Evolutionary conservation across 768 basidiomycete species (phyloP).

Genomic region (Hysterangium stoloniferum): DNA sequence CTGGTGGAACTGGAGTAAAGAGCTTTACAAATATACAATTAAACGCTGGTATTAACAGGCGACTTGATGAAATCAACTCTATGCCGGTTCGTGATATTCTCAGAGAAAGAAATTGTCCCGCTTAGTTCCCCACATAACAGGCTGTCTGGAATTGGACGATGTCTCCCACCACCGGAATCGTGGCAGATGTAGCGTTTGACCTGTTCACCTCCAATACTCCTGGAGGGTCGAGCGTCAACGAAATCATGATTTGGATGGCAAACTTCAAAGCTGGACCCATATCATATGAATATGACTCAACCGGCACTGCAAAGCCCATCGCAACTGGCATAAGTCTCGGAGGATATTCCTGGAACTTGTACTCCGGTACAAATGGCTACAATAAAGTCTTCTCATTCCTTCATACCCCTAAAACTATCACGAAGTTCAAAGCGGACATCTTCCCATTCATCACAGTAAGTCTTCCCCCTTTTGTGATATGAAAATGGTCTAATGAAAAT

Average conservation of each 20-base stretch:
- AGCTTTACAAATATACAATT: constrained; percentile 54
- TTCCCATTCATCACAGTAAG: constrained; percentile 43
- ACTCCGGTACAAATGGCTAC: constrained; percentile 42
- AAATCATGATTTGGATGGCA: constrained; percentile 63
- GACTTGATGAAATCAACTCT: constrained; percentile 42
- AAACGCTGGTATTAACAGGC: constrained; percentile 41
- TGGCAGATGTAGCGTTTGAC: constrained; percentile 55
- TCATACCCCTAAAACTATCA: constrained; percentile 33
- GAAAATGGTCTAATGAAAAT: neutral
- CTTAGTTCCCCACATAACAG: constrained; percentile 22
- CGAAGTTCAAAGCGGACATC: constrained; percentile 47
- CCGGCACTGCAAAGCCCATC: constrained; percentile 40
- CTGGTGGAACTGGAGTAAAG: constrained; percentile 46
- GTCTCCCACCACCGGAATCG: constrained; percentile 29
- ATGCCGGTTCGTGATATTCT: constrained; percentile 41
- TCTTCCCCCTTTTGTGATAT: neutral
- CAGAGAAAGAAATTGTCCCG: neutral
- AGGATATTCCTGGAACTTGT: constrained; percentile 51
- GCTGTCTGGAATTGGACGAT: constrained; percentile 53
- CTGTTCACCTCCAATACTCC: constrained; percentile 49
- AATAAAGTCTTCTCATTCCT: constrained; percentile 36
- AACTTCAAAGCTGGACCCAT: constrained; percentile 53
- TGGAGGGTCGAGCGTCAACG: constrained; percentile 37
- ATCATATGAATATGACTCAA: constrained; percentile 36
- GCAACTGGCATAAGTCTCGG: constrained; percentile 37